Evolutionary conservation across 306 rosid species (phyloP).

Genomic region (Adenanthera pavonina): DNA sequence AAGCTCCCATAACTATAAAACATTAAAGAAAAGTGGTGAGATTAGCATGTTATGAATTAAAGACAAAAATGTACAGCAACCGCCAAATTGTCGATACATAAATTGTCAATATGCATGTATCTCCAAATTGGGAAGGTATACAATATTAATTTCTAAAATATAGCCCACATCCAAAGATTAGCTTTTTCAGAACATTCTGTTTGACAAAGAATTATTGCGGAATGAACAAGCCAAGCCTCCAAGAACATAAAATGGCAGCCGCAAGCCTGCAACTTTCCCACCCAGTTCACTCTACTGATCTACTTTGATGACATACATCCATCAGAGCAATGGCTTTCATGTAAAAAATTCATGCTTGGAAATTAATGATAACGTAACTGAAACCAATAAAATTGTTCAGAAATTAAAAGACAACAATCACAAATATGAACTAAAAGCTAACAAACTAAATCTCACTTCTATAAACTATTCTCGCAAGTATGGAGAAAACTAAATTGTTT

Average conservation of each 20-base stretch:
- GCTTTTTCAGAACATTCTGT: constrained; percentile 17
- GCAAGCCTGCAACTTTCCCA: constrained; percentile 9
- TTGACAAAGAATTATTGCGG: constrained; percentile 22
- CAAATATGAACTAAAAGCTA: constrained; percentile 4
- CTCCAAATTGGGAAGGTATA: neutral
- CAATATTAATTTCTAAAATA: constrained; percentile 22
- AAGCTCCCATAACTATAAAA: neutral
- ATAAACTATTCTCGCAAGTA: constrained; percentile 2
- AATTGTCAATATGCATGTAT: constrained; percentile 27
- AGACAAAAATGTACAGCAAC: constrained; percentile 5
- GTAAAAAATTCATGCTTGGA: constrained; percentile 29
- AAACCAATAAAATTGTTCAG: neutral
- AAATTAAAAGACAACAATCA: neutral
- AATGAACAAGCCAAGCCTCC: constrained; percentile 24
- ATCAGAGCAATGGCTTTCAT: constrained; percentile 12
- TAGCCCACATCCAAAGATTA: constrained; percentile 27
- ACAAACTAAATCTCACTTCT: constrained; percentile 1
- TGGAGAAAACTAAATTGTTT: constrained; percentile 19
- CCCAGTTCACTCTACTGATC: constrained; percentile 24
- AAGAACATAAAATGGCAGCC: constrained; percentile 40
- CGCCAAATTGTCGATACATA: constrained; percentile 26
- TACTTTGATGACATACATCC: neutral
- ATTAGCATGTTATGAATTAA: constrained; percentile 3
- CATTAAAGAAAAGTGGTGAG: constrained; percentile 26
- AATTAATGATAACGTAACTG: constrained; percentile 2